Base-by-base conservation (phyloP, 768 basidiomycete species). In the Mycena pura region DNA sequence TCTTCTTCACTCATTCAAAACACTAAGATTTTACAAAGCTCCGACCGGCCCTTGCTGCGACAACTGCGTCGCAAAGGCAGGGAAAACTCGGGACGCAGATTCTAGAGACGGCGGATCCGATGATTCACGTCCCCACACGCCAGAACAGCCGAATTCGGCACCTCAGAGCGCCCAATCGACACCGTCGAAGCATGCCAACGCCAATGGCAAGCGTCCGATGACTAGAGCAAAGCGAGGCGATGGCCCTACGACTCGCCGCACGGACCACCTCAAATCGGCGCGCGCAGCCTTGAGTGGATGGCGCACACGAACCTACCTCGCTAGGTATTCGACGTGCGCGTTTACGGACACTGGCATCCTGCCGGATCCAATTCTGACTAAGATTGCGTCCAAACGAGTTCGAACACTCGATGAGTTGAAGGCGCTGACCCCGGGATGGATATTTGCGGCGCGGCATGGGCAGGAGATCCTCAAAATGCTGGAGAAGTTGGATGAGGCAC, bases 151-250 rank as follows among this genome's bases (percentile, higher is more conserved):
- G 6, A n/a, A 41, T 7, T 19, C 25, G 13, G 6, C 51, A 22
- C 51, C 38, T 2, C 15, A 13, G 19, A 58, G 47, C 14, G n/a
- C 27, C 15, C 45, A 48, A 25, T 50, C 47, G 5, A 57, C 44
- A n/a, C 56, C 56, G 8, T 52, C 67, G 27, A 70, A 68, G 28
- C 36, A 50, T 0, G 29, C 48, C 0, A 68, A 72, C 51, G 38
- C 19, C 3, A 72, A 72, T 52, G 64, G 70, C 7, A 72, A 74
- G 56, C 67, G 67, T 4, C 32, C 38, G 17, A 65, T 68, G 62
- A n/a, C n/a, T n/a, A n/a, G n/a, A n/a, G 43, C 19, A 17, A 36
- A 39, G 24, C 17, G 51, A 34, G 32, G 32, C 14, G 45, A 47
- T 11, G 54, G 57, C 1, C 50, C 47, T 31, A n/a, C 61, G 11